Evolutionary conservation across 352 stramenopile species (phyloP).

Genomic region (Phytophthora tentaculata): DNA sequence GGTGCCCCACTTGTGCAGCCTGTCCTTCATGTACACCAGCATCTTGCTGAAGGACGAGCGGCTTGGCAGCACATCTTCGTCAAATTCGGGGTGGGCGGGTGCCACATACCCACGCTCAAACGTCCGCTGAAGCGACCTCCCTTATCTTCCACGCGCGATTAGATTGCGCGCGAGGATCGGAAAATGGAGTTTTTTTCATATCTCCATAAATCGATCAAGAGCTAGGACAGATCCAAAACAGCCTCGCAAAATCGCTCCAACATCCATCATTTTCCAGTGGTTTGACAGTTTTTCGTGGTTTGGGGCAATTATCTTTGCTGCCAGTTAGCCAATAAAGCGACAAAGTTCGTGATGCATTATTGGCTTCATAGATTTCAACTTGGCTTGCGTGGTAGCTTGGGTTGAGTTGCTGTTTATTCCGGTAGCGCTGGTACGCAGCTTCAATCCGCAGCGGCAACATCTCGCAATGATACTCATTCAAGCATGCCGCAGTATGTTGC

Average conservation of each 20-base stretch:
- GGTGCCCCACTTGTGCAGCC: neutral
- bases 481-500: too few relatives aligned
- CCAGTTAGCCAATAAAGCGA: neutral
- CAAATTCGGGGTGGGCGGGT: neutral
- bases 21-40: neutral
- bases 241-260: neutral
- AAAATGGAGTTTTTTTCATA: neutral
- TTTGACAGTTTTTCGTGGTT: neutral
- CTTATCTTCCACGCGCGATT: slow-evolving; percentile 30
- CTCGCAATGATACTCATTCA: too few relatives aligned
- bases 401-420: slow-evolving; percentile 8
- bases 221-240: neutral
- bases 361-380: neutral
- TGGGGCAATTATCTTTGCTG: neutral
- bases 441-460: too few relatives aligned
- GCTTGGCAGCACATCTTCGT: neutral
- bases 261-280: neutral
- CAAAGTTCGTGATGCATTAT: neutral
- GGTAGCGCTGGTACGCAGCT: too few relatives aligned
- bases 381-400: neutral
- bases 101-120: slow-evolving; percentile 25
- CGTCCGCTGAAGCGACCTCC: slow-evolving; percentile 20
- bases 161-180: slow-evolving; percentile 9
- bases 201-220: neutral
- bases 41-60: neutral